Evolutionary conservation across 805 yeast genomes (phyloP), one percentile per base, ranked within the genome.

Genomic region (Nakazawaea ernobii): DNA sequence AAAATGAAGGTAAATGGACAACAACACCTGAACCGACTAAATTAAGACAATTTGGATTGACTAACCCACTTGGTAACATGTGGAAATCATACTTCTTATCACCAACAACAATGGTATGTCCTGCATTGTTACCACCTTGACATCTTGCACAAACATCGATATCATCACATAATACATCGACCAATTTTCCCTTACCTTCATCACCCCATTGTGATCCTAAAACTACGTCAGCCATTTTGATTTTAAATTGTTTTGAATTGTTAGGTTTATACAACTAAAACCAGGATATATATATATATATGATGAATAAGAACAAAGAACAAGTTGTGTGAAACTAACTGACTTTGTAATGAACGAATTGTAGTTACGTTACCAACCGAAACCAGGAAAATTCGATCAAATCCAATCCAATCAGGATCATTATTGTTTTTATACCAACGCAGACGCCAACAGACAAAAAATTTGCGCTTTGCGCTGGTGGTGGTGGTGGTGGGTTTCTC

Each of bases 131-230:
- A 62, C 99, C 99, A 68, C 99, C 99, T 65, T 86, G 91, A 70
- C 98, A 92, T 66, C 99, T 80, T 28, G 98, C 97, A 66, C 97
- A 95, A 37, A 94, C 92, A 57, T 94, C 98, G 59, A 94, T 85
- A 56, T 88, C 82, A 60, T 92, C 98, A 69, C 98, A 95, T 45
- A 94, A 77, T 48, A 94, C 74, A 66, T 94, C 99, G 43, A 94
- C 99, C 50, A 94, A 78, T 69, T 94, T 94, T 50, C 99, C 99
- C 66, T 94, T 94, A 65, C 99, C 99, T 80, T 94, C 99, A 65
- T 94, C 99, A 55, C 99, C 99, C 99, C 99, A 94, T 71, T 94
- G 99, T 69, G 98, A 74, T 50, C 99, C 99, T 60, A 94, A 77
- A 47, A 94, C 99, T 55, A 94, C 98, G 72, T 84, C 86, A 66